Percentiles rank a stretch among this genome's conserved stretches.
Conservation (phyloP, 495 filamentous ascomycete genomes). For the Neurospora sp. region DNA sequence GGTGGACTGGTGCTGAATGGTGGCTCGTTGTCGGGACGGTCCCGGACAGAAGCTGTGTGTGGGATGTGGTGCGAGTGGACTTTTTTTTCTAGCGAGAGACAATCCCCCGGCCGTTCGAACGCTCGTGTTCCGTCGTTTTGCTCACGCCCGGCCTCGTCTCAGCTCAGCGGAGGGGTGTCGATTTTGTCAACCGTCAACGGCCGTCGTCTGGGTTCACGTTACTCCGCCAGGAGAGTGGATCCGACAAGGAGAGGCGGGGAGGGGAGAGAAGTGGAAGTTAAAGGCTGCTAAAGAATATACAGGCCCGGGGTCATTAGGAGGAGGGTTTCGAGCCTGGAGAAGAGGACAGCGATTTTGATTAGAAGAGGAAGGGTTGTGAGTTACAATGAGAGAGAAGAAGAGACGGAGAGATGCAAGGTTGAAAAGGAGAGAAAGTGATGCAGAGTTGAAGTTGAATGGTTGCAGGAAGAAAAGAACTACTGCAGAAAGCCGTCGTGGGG, state of each 20-base stretch:
- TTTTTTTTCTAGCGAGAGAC: background rate
- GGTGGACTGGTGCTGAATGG: background rate
- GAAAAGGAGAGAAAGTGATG: background rate
- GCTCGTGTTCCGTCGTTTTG: background rate
- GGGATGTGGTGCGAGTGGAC: background rate
- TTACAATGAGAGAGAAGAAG: background rate
- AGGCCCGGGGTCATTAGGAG: background rate
- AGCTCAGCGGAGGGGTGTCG: background rate
- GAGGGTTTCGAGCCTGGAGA: background rate
- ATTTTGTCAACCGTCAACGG: background rate
- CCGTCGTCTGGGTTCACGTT: background rate
- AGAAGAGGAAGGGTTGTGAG: background rate
- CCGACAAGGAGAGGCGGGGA: background rate
- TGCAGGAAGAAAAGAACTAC: background rate
- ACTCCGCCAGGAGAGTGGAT: background rate
- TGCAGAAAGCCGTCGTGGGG: background rate
- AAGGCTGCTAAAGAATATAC: background rate
- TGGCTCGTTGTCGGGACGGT: background rate
- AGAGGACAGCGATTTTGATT: background rate
- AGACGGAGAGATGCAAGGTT: background rate
- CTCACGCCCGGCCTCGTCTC: background rate
- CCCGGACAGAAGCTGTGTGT: background rate
- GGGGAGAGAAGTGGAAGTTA: background rate
- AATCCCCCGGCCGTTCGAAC: background rate
- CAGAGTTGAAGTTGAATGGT: background rate